A percentile compares a stretch with the other conserved stretches of the same genome.
phyloP scores from a whole-genome alignment of 495 filamentous ascomycete genomes.

The Penicillium lagena region DNA sequence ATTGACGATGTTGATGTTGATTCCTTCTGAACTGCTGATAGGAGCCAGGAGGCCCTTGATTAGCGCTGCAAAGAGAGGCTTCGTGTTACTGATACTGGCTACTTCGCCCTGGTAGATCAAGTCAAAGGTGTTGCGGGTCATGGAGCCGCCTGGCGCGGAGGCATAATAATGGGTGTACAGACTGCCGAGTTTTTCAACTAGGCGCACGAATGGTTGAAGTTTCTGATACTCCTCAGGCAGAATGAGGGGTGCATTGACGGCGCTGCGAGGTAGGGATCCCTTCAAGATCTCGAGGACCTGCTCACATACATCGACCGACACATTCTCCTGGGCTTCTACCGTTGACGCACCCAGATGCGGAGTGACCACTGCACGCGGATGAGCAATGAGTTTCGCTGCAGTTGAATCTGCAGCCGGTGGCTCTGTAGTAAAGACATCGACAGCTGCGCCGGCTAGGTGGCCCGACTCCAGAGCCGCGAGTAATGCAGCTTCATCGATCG shows the following conservation, averaged over 20 bases:
- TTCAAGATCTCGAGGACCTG: slow-evolving; percentile 63
- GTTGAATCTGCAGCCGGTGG: slow-evolving; percentile 46
- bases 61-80: slow-evolving; percentile 62
- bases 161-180: slow-evolving; percentile 66
- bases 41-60: slow-evolving; percentile 59
- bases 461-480: slow-evolving; percentile 59
- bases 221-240: slow-evolving; percentile 64
- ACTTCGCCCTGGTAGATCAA: slow-evolving; percentile 63
- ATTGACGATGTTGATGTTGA: slow-evolving; percentile 71
- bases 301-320: slow-evolving; percentile 65
- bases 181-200: slow-evolving; percentile 63
- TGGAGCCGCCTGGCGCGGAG: slow-evolving; percentile 11
- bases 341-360: slow-evolving; percentile 70
- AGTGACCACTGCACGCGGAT: slow-evolving; percentile 60
- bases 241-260: slow-evolving; percentile 69
- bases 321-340: slow-evolving; percentile 72
- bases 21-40: slow-evolving; percentile 49
- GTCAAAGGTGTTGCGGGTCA: slow-evolving; percentile 55
- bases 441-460: slow-evolving; percentile 62
- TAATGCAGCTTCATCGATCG: slow-evolving; percentile 66
- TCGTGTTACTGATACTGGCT: slow-evolving; percentile 55
- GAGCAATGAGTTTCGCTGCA: slow-evolving; percentile 48
- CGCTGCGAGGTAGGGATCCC: slow-evolving; percentile 59
- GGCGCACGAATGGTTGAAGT: slow-evolving; percentile 60
- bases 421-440: slow-evolving; percentile 71